Base-by-base conservation (phyloP, 495 filamentous ascomycete genomes). In the Neurospora sp. region DNA sequence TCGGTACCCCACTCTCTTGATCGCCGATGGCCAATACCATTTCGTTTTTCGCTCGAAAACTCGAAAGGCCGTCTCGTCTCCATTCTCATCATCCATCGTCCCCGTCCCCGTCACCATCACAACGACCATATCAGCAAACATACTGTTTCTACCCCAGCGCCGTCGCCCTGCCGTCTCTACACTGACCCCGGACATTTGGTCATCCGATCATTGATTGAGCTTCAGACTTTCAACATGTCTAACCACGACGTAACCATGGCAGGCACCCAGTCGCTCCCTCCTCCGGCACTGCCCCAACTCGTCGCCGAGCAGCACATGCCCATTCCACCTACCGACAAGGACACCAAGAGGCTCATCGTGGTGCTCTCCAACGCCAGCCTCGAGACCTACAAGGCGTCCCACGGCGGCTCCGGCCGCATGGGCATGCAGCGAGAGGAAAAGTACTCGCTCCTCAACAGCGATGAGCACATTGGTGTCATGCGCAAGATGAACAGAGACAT, bases 401-500 rank as follows among this genome's bases (percentile, higher is more conserved):
- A 91, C 68, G 88, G 88, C 71, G 89, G 91, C 35, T 70, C 82
- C 31, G 85, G 85, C 74, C 90, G 91, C 72, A 87, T 84, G 74
- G 90, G 90, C 46, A 84, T 88, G 73, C 88, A 87, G 53, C 85
- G 90, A 31, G 94, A 97, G 76, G 96, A 98, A 76, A 98, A 98
- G 79, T 98, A 96, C 83, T 93, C 93, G 68, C 85, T 99, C 53
- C 88, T 99, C 75, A 99, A 99, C 87, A 97, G 94, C 80, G 96
- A 99, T 77, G 96, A 99, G 83, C 96, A 99, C 80, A 99, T 99
- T 74, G 96, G 96, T 69, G 91, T 98, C 74, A 96, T 98, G 93
- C 91, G 96, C 79, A 99, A 98, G 87, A 98, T 97, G 95, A 96
- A 96, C 83, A 86, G 96, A 69, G 96, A 99, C 78, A 99, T 99